A percentile compares a stretch with the other conserved stretches of the same genome.
Conservation (phyloP, 768 basidiomycete species). For the Trametes cingulata region DNA sequence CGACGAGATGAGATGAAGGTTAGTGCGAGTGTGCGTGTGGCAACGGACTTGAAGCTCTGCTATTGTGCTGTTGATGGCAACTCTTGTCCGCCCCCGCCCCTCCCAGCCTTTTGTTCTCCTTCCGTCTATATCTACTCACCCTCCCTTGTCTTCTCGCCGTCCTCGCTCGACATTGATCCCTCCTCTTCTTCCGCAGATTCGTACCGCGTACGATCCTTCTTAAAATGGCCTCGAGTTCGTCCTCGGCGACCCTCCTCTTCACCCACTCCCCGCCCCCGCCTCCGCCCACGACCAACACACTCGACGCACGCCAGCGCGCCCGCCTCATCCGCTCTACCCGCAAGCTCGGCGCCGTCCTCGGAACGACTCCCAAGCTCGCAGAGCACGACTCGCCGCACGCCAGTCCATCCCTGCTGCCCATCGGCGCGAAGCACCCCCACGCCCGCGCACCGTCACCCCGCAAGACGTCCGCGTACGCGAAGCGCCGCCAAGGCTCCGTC, state of each 20-base stretch:
- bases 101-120: not conserved
- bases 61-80: not conserved
- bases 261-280: constrained; percentile 38
- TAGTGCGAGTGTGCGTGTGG: not conserved
- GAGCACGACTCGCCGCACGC: constrained; percentile 31
- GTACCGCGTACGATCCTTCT: not conserved
- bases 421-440: not conserved
- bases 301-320: constrained; percentile 49
- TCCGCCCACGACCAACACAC: constrained; percentile 61
- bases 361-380: constrained; percentile 56
- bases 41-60: not conserved
- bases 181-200: no score
- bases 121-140: not conserved
- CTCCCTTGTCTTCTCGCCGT: not conserved
- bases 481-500: constrained; percentile 20
- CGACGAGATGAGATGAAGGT: not conserved
- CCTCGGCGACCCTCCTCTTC: no score
- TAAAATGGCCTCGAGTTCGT: no score
- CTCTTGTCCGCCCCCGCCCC: not conserved
- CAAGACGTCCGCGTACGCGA: constrained; percentile 6
- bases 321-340: constrained; percentile 57
- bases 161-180: no score
- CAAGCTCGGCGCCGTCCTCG: constrained; percentile 60
- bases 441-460: constrained; percentile 1
- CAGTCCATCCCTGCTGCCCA: not conserved